Percentiles rank a stretch among this genome's conserved stretches.
Conservation (phyloP, 1,139 yeast genomes). For the Chernovozyma sophiae-reginae region DNA sequence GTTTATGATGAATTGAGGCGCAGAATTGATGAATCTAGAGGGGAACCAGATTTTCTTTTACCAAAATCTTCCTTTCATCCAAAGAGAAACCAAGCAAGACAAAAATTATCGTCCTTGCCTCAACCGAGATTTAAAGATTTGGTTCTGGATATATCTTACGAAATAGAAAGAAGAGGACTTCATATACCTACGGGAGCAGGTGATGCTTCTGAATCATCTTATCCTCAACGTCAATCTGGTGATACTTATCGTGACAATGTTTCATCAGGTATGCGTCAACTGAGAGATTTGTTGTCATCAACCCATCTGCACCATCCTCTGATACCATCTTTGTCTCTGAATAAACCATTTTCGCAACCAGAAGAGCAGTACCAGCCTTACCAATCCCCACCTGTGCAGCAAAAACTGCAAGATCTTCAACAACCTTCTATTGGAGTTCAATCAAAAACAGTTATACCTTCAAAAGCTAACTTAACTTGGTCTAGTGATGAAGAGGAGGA, state of each 20-base stretch:
- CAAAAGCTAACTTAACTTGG: constrained; percentile 77
- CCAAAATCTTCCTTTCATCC: constrained; percentile 82
- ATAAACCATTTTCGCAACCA: not conserved
- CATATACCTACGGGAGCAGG: constrained; percentile 19
- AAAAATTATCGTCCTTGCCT: constrained; percentile 82
- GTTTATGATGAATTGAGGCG: constrained; percentile 88
- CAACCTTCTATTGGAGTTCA: constrained; percentile 39
- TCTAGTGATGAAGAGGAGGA: constrained; percentile 72
- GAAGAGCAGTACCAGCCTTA: not conserved
- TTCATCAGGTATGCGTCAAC: too few species aligned
- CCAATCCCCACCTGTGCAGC: not conserved
- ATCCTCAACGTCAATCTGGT: not conserved
- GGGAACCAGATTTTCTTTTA: constrained; percentile 59
- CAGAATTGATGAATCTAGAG: constrained; percentile 53
- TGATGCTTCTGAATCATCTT: not conserved
- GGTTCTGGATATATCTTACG: constrained; percentile 84
- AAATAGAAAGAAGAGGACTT: constrained; percentile 74
- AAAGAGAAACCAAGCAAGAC: constrained; percentile 92
- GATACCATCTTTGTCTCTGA: not conserved
- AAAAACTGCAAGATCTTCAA: not conserved
- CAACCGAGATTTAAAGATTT: constrained; percentile 81
- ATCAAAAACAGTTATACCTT: constrained; percentile 66
- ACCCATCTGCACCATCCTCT: not conserved
- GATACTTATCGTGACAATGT: not conserved
- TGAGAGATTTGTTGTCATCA: too few species aligned